Base-by-base conservation (phyloP, 805 yeast species). In the Candida succiphila region DNA sequence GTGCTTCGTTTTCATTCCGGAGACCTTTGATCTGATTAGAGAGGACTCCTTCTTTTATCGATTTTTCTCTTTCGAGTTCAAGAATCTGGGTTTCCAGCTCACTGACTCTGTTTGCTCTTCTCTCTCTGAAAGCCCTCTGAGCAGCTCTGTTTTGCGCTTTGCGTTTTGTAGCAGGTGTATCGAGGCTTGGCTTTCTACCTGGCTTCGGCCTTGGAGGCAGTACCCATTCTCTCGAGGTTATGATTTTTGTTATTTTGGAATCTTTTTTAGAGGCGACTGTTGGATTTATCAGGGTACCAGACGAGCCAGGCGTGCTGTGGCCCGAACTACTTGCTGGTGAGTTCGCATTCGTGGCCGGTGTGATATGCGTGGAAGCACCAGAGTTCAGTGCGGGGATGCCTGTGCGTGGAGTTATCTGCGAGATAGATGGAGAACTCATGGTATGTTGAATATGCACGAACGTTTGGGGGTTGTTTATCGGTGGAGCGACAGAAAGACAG, bases 61-160 rank as follows among this genome's bases (percentile, higher is more conserved):
- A 82, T 37, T 71, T 67, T 44, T 75, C 88, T 42, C 72, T 69
- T 55, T 81, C 89, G 33, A 78, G 67, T 46, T 72, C 82, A 50
- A 69, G 60, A 36, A 80, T 65, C 54, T 74, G 75, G 33, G 68
- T 72, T 52, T 85, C 95, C 35, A 88, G 63, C 50, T 82, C 94
- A 37, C 75, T 75, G 7, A 86, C 84, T 33, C 87, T 61, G 22
- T 82, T 81, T 15, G 95, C 94, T 46, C 94, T 63, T 42, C 95
- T 67, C 53, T 86, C 94, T 42, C 96, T 62, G 60, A 85, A 84
- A 2, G 96, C 94, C 37, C 95, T 52, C 62, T 88, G 94, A 17
- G 96, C 95, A n/a, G 92, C 94, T 37, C 96, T 63, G 52, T 87
- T 87, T 55, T 83, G 96, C 3, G 94, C 94, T 56, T 85, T 85